A percentile compares a stretch with the other conserved stretches of the same genome.
These are phyloP conservation scores for Cryptosporidium bovis DNA, from an alignment of 169 alveolate species.

Conservation along the genomic window DNA sequence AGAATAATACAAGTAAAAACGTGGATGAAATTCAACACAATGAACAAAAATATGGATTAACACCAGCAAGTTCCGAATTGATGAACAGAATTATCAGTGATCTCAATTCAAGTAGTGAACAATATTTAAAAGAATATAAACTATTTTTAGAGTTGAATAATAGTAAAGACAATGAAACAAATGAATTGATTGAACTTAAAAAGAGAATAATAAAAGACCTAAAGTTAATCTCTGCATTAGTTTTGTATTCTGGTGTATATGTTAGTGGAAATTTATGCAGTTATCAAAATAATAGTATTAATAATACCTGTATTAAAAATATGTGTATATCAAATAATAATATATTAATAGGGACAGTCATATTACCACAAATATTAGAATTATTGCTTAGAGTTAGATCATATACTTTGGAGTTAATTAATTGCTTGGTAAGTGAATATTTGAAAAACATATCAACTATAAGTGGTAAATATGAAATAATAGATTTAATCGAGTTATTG, in stretches of 20 bases:
- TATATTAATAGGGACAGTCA: neutral
- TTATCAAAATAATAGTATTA: neutral
- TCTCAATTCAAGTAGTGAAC: slow-evolving; percentile 3
- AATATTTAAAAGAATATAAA: slow-evolving; percentile 10
- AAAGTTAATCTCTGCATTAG: slow-evolving; percentile 5
- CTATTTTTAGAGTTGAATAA: neutral
- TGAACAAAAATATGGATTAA: slow-evolving; percentile 38
- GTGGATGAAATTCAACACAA: neutral
- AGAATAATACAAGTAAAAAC: neutral
- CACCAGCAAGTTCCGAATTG: slow-evolving; percentile 22
- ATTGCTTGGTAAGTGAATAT: slow-evolving; percentile 14
- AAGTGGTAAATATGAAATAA: neutral
- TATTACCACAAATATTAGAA: slow-evolving; percentile 39
- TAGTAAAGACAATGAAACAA: neutral
- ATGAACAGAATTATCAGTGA: slow-evolving; percentile 16
- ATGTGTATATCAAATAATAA: neutral
- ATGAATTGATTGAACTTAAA: neutral
- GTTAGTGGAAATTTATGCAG: neutral
- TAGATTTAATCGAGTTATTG: neutral
- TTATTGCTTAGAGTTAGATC: slow-evolving; percentile 8
- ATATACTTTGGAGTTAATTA: slow-evolving; percentile 17
- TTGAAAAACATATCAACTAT: neutral
- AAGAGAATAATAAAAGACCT: slow-evolving; percentile 19
- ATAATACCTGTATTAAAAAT: neutral
- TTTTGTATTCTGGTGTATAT: slow-evolving; percentile 41